Evolutionary conservation across 2,329 filamentous ascomycete species (phyloP), one percentile per base, ranked within the genome.

Genomic region (Neurospora sp.): DNA sequence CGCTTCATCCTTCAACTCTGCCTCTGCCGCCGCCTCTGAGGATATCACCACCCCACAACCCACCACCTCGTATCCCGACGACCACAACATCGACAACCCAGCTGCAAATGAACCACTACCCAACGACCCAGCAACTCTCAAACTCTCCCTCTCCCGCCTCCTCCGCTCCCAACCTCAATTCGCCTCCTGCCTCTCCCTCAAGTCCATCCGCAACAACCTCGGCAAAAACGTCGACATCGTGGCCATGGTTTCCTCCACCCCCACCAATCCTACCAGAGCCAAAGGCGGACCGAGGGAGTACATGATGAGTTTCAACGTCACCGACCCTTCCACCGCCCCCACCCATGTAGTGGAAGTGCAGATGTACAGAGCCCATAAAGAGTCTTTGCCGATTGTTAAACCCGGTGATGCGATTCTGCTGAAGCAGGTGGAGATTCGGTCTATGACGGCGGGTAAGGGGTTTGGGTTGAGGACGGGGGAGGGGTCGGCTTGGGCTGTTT

Each of bases 401-500:
- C 79, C 81, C 4, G 88, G 88, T 6, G 87, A 90, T 74, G 82
- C 86, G 2, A 81, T 90, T 39, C 80, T 90, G 39, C 82, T 90
- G 46, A 83, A 86, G 33, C 81, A 83, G 66, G 87, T 90, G 72
- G 81, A 82, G 37, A 84, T 88, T 15, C 80, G 84, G 57, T 81
- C 86, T 2, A 78, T 89, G 23, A 28, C 12, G 12, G 52, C 52
- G 67, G 83, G 84, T 70, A 81, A 81, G 66, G 84, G 85, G 1
- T 88, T 86, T 72, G 87, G 86, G 0, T 78, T 89, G 67, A 80
- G 83, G 66, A 83, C 82, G n/a, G 82, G 81, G n/a, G 85, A 86
- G 65, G 81, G 79, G 40, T 89, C 86, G 17, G 84, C 85, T 69
- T 90, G 88, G 86, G 88, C 86, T 1, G 86, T 90, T 3, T 89